Evolutionary conservation across 148 eudicot species (phyloP).

Genomic region (Vaccinium myrtillus): DNA sequence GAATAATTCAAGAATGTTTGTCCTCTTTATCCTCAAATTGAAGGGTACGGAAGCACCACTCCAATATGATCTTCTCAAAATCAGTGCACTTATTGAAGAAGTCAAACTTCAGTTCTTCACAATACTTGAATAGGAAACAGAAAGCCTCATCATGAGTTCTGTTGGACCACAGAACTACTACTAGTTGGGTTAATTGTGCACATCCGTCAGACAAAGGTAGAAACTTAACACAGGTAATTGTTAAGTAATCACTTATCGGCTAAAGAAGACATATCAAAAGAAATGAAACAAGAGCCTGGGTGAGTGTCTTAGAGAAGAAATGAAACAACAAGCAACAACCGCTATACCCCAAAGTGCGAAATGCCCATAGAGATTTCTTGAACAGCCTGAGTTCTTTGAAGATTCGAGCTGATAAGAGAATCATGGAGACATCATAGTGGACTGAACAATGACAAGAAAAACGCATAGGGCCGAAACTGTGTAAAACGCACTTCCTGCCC

Average conservation of each 20-base stretch:
- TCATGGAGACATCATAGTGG: neutral
- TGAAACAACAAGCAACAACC: neutral
- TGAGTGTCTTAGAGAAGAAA: neutral
- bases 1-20: constrained; percentile 57
- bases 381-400: neutral
- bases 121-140: neutral
- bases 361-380: too few species aligned
- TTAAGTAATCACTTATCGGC: neutral
- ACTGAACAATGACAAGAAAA: neutral
- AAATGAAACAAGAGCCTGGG: neutral
- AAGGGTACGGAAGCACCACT: constrained; percentile 18
- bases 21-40: constrained; percentile 33
- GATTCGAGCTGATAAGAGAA: neutral
- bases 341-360: neutral
- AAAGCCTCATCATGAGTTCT: neutral
- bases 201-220: neutral
- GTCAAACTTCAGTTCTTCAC: neutral
- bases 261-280: neutral
- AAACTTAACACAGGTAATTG: neutral
- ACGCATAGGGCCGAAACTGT: neutral
- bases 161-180: neutral
- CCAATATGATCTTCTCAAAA: constrained; percentile 20
- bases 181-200: neutral
- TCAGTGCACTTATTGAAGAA: constrained; percentile 1
- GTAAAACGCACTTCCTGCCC: neutral